A percentile compares a stretch with the other conserved stretches of the same genome.
Evolutionary conservation across 495 filamentous ascomycete species (phyloP).

Genomic region (Xanthoparmelia taractica): DNA sequence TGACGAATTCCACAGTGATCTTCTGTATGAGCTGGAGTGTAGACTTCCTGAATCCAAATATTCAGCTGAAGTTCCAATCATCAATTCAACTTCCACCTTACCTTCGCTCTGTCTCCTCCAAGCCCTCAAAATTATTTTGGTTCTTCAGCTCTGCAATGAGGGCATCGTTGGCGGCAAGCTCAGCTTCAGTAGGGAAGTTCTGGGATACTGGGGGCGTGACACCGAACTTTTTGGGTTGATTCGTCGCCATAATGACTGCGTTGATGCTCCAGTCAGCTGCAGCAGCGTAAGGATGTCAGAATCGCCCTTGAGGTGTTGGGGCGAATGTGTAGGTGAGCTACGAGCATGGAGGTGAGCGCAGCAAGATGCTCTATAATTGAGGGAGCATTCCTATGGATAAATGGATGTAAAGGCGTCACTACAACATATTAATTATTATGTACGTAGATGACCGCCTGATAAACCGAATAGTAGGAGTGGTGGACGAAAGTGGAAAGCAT

Average conservation of each 20-base stretch:
- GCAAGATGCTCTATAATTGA: background rate
- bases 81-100: slow-evolving; percentile 27
- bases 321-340: background rate
- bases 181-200: slow-evolving; percentile 61
- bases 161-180: slow-evolving; percentile 65
- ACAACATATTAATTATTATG: too few relatives aligned
- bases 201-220: slow-evolving; percentile 79
- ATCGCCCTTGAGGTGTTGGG: background rate
- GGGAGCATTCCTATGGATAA: background rate
- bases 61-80: background rate
- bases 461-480: too few relatives aligned
- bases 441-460: too few relatives aligned
- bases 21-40: slow-evolving; percentile 66
- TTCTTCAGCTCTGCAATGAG: slow-evolving; percentile 73
- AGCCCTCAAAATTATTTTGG: slow-evolving; percentile 85
- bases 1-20: slow-evolving; percentile 77
- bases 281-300: background rate
- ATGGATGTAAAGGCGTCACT: too few relatives aligned
- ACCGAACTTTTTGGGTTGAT: slow-evolving; percentile 56
- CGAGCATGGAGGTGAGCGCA: background rate
- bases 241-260: slow-evolving; percentile 35
- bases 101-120: slow-evolving; percentile 73
- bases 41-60: slow-evolving; percentile 31
- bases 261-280: background rate
- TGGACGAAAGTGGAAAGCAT: background rate